phyloP scores from a whole-genome alignment of 2,329 filamentous ascomycete genomes.

The Magnaporthiopsis poae region DNA sequence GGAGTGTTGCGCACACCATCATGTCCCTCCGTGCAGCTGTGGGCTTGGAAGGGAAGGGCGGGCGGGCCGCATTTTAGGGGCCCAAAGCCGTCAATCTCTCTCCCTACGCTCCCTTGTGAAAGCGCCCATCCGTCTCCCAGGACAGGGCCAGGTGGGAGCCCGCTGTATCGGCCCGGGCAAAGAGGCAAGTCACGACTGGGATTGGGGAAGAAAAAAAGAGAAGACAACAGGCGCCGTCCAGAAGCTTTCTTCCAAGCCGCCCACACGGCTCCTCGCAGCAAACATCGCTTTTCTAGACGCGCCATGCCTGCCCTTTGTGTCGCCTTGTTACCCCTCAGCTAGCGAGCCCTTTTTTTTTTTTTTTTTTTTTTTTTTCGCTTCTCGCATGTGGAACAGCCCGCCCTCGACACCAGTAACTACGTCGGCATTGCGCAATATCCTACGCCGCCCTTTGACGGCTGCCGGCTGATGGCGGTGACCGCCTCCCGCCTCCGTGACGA shows the following conservation, averaged over 20 bases:
- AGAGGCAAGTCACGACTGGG: too few species aligned
- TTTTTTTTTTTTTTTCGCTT: neutral
- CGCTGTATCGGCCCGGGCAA: neutral
- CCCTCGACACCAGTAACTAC: neutral
- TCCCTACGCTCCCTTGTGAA: neutral
- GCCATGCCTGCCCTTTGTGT: neutral
- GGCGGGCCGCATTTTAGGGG: too few species aligned
- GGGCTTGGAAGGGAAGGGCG: neutral
- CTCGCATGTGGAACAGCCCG: neutral
- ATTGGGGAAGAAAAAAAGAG: neutral
- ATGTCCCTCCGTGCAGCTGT: neutral
- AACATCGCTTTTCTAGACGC: neutral
- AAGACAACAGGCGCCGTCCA: neutral
- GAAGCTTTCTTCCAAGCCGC: neutral
- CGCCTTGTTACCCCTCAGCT: neutral
- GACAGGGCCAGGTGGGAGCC: neutral
- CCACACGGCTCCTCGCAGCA: neutral
- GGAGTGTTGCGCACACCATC: neutral
- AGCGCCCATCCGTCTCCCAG: neutral
- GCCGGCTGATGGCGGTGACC: neutral
- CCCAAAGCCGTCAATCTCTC: neutral
- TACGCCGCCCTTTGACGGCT: neutral
- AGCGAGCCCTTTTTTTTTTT: neutral
- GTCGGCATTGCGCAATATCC: neutral
- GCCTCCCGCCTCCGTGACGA: neutral